Base-by-base conservation (phyloP, 2,329 filamentous ascomycete genomes). In the Calonectria multiphialidica region DNA sequence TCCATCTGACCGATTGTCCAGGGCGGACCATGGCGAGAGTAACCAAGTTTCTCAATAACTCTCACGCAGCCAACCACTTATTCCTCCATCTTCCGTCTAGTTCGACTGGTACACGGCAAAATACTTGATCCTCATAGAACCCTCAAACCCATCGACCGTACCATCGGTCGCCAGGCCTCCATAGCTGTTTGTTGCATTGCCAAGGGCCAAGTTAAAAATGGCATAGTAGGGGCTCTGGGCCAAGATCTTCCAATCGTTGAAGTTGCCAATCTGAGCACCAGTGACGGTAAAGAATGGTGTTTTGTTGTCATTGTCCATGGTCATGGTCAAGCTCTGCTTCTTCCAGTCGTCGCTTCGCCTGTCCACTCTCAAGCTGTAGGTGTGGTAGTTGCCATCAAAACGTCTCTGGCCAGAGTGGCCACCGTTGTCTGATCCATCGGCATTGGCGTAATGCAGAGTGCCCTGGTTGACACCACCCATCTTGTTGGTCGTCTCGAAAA, bases 391-490 rank as follows among this genome's bases (percentile, higher is more conserved):
- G 28, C 40, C 50, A 1, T 15, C 18, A 15, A 57, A 66, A 7
- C 23, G 13, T 13, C n/a, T 44, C 3, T 40, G 45, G 10, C 35
- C 35, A 10, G 23, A 9, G 35, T 53, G 37, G 35, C 12, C 23
- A 16, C 15, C 35, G 63, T 66, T 45, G 50, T 35, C 47, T 16
- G 1, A 2, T 9, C 64, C 64, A 33, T 55, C 6, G 25, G 23
- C 2, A 3, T 21, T 5, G 15, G 16, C 25, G 42, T 37, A 67
- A n/a, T 67, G 65, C 40, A 67, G 40, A 13, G 65, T 67, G 15
- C 65, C 65, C 65, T 67, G 65, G 40, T 59, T 67, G 10, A 28
- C 7, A 18, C 42, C 30, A 37, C 40, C 23, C 50, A 67, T 67
- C 25, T 47, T 59, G 28, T 67, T 57, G n/a, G 50, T 59, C 2